Conservation (phyloP, 176 grass and related monocot genomes). For the Triticum timopheevii region DNA sequence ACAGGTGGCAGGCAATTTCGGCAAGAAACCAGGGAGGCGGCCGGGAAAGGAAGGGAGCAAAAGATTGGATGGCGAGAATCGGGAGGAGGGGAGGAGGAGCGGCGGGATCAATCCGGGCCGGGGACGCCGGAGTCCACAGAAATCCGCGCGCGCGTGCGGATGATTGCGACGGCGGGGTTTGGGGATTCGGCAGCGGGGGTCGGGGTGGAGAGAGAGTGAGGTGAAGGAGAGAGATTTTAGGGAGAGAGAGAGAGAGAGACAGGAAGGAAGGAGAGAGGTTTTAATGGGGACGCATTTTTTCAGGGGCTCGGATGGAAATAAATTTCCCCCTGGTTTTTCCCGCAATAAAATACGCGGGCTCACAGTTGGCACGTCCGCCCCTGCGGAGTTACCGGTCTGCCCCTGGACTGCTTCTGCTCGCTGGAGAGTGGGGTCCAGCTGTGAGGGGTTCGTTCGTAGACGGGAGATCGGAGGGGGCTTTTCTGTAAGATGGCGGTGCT, state of each 20-base stretch:
- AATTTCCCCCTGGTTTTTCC: background rate
- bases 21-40: background rate
- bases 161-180: constrained; percentile 13
- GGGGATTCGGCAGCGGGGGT: constrained; percentile 10
- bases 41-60: background rate
- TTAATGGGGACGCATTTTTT: background rate
- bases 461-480: background rate
- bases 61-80: background rate
- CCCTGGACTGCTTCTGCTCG: background rate
- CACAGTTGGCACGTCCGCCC: background rate
- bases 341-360: background rate
- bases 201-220: constrained; percentile 5
- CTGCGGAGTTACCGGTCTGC: constrained; percentile 4
- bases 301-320: background rate
- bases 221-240: constrained; percentile 11
- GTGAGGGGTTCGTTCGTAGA: background rate
- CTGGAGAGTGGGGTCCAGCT: background rate
- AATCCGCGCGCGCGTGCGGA: background rate
- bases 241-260: background rate
- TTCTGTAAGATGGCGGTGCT: background rate
- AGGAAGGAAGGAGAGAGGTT: background rate
- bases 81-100: background rate
- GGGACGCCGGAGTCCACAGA: constrained; percentile 1
- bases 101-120: background rate
- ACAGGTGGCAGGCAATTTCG: background rate